Conservation (phyloP, 352 stramenopile species). For the Globisporangium canariense region DNA sequence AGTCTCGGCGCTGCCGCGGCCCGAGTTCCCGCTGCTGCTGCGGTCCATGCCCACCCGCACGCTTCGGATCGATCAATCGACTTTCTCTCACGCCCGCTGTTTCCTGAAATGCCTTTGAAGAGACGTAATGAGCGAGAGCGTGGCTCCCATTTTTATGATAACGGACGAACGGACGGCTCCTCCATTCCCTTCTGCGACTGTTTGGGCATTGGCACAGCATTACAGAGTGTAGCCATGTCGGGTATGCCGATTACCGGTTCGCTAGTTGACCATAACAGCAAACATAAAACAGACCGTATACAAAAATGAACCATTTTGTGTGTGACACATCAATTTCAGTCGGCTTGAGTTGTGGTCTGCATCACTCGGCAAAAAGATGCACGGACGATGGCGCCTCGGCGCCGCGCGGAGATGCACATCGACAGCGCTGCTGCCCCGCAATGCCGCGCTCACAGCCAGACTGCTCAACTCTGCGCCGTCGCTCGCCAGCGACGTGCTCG, state of each 20-base stretch:
- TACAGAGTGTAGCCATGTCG: no score
- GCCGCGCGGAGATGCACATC: background rate
- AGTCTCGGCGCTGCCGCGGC: slow-evolving; percentile 3
- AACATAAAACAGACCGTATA: no score
- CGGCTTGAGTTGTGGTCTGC: background rate
- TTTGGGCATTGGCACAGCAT: no score
- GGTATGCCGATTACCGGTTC: no score
- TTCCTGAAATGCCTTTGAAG: no score
- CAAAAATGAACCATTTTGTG: no score
- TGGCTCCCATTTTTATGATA: no score
- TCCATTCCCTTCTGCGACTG: no score
- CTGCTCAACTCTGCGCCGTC: background rate
- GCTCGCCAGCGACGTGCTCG: slow-evolving; percentile 16
- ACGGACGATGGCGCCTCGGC: slow-evolving; percentile 5
- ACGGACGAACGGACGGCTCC: no score
- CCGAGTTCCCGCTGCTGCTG: background rate
- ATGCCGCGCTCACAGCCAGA: background rate
- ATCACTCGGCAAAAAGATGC: slow-evolving; percentile 10
- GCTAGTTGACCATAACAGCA: no score
- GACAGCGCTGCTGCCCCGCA: background rate
- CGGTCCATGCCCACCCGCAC: slow-evolving; percentile 5
- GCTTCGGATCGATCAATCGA: background rate
- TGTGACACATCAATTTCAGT: no score
- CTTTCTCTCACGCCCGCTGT: background rate
- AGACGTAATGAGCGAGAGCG: no score